A percentile compares a stretch with the other conserved stretches of the same genome.
Evolutionary conservation across 2,329 filamentous ascomycete species (phyloP).

Genomic region (Verticillium zaregamsianum): DNA sequence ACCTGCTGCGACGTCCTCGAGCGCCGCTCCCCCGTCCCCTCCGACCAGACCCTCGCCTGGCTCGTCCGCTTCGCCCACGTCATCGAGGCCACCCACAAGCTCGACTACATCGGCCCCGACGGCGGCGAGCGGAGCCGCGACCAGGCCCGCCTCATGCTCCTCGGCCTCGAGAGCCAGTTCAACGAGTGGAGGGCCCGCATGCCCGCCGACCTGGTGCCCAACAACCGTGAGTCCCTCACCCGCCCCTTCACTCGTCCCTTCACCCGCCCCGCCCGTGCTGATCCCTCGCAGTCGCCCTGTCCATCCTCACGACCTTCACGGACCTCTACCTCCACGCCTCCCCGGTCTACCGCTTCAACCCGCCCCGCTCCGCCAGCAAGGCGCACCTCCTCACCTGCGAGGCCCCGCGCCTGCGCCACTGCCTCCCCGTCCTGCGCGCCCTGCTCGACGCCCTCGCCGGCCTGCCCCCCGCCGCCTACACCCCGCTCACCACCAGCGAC

Average conservation of each 20-base stretch:
- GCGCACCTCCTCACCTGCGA: constrained; percentile 11
- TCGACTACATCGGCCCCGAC: constrained; percentile 20
- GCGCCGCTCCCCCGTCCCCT: constrained; percentile 25
- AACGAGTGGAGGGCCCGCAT: constrained; percentile 35
- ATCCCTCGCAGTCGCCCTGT: constrained; percentile 1
- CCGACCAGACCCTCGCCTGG: constrained; percentile 39
- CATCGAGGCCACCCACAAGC: constrained; percentile 29
- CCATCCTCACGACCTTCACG: constrained; percentile 18
- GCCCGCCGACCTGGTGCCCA: constrained; percentile 23
- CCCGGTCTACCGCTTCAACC: constrained; percentile 23
- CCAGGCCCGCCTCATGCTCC: constrained; percentile 36
- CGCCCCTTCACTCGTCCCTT: too few species aligned
- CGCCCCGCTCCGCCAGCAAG: constrained; percentile 3
- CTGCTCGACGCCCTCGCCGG: constrained; percentile 27
- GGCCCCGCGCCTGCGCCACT: constrained; percentile 16
- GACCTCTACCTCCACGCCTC: constrained; percentile 36
- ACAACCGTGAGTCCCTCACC: constrained; percentile 16
- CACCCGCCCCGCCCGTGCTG: neutral
- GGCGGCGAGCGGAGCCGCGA: constrained; percentile 21
- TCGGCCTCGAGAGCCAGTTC: constrained; percentile 43
- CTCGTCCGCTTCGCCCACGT: constrained; percentile 38
- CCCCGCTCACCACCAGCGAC: constrained; percentile 35
- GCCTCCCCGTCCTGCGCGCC: constrained; percentile 19
- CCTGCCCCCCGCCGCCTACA: constrained; percentile 25
- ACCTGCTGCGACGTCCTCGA: constrained; percentile 41